Evolutionary conservation across 2,329 filamentous ascomycete species (phyloP).

Genomic region (Colletotrichum shisoi): DNA sequence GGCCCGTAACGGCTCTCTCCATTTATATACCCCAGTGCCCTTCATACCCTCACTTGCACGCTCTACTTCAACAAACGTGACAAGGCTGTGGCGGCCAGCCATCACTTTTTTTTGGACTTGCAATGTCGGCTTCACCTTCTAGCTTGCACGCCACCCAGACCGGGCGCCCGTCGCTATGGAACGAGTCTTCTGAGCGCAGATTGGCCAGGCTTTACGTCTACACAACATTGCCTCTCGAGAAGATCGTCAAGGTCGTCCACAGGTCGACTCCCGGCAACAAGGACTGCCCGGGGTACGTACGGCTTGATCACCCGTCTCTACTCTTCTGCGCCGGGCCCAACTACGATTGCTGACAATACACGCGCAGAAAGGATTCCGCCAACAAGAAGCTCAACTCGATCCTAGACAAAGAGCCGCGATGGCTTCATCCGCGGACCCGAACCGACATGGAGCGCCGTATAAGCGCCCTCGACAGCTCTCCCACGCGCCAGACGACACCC

Average conservation of each 20-base stretch:
- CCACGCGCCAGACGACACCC: constrained; percentile 44
- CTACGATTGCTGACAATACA: constrained; percentile 38
- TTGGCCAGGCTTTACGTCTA: constrained; percentile 65
- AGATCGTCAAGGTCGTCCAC: constrained; percentile 60
- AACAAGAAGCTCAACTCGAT: constrained; percentile 66
- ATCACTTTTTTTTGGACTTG: constrained; percentile 1
- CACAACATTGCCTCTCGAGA: constrained; percentile 60
- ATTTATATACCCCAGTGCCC: neutral
- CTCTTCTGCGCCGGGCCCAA: constrained; percentile 19
- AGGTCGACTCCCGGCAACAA: constrained; percentile 45
- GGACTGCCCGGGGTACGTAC: constrained; percentile 35
- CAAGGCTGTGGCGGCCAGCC: constrained; percentile 35
- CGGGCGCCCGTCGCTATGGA: constrained; percentile 67
- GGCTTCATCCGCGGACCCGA: constrained; percentile 61
- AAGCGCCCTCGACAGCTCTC: constrained; percentile 53
- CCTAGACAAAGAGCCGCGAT: constrained; percentile 66
- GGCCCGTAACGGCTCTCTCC: neutral
- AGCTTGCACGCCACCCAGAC: constrained; percentile 46
- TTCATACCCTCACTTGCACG: constrained; percentile 25
- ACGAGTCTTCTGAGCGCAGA: constrained; percentile 59
- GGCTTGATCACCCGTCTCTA: neutral
- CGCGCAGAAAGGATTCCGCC: constrained; percentile 61
- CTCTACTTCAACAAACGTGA: constrained; percentile 17
- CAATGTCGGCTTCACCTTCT: constrained; percentile 43
- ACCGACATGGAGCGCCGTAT: constrained; percentile 63